Percentiles rank a stretch among this genome's conserved stretches.
Conservation (phyloP, 139 green algal species). For the Asterochloris sp. region DNA sequence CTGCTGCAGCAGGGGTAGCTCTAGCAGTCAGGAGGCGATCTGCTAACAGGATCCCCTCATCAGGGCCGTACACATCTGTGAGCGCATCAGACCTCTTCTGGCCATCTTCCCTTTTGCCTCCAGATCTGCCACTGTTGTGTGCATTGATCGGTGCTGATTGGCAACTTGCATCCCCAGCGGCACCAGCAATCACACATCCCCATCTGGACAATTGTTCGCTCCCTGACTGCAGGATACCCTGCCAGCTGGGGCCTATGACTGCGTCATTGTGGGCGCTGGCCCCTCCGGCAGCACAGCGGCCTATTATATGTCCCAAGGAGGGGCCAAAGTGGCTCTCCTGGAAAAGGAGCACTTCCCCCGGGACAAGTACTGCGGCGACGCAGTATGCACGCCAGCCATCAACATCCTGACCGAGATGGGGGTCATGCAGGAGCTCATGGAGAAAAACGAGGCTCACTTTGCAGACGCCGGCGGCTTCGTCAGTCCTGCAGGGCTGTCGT, state of each 20-base stretch:
- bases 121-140: too few relatives aligned
- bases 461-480: constrained; percentile 75
- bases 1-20: too few relatives aligned
- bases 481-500: constrained; percentile 73
- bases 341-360: constrained; percentile 88
- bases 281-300: constrained; percentile 70
- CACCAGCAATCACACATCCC: too few relatives aligned
- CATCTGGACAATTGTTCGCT: too few relatives aligned
- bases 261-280: constrained; percentile 81
- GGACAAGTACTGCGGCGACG: constrained; percentile 81
- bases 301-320: constrained; percentile 68
- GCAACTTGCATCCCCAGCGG: too few relatives aligned
- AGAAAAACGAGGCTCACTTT: constrained; percentile 85
- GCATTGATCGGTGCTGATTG: too few relatives aligned
- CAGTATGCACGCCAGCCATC: constrained; percentile 86
- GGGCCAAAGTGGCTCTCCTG: constrained; percentile 76
- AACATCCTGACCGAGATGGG: constrained; percentile 66
- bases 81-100: too few relatives aligned
- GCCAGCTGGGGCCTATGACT: constrained; percentile 70
- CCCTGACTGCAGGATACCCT: constrained; percentile 38
- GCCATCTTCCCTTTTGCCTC: too few relatives aligned
- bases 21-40: too few relatives aligned
- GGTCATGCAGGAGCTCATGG: constrained; percentile 73
- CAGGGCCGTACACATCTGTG: too few relatives aligned
- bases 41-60: too few relatives aligned